Evolutionary conservation across 1,284 basidiomycete species (phyloP).

Genomic region (Ustilago cynodontis): DNA sequence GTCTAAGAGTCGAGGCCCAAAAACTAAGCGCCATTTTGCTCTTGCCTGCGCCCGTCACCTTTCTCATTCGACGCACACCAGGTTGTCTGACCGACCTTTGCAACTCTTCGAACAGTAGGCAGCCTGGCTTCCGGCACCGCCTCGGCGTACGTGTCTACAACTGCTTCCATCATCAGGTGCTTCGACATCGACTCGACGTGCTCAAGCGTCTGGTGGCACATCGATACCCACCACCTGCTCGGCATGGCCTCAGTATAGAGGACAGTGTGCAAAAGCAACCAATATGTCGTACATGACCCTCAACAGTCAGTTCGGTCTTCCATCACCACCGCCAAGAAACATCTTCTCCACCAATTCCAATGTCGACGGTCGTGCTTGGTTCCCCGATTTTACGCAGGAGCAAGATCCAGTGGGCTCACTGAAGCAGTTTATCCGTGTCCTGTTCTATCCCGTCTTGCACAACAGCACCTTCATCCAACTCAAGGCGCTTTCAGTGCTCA

Average conservation of each 20-base stretch:
- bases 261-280: background rate
- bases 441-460: slow-evolving; percentile 26
- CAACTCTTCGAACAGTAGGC: too few species aligned
- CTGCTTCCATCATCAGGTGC: too few species aligned
- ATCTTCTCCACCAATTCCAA: slow-evolving; percentile 27
- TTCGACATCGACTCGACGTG: background rate
- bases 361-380: slow-evolving; percentile 27
- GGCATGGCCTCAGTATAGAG: slow-evolving; percentile 1
- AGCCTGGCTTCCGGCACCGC: too few species aligned
- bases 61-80: background rate
- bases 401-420: slow-evolving; percentile 20
- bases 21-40: background rate
- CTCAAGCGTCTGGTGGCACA: background rate
- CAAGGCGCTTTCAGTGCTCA: slow-evolving; percentile 32
- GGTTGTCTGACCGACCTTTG: too few species aligned
- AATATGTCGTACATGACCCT: slow-evolving; percentile 34
- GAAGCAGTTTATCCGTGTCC: slow-evolving; percentile 18
- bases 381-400: slow-evolving; percentile 34
- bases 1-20: background rate
- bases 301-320: slow-evolving; percentile 23
- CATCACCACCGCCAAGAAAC: slow-evolving; percentile 21
- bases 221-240: background rate
- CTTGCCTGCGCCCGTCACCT: background rate
- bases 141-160: too few species aligned
- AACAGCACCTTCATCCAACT: slow-evolving; percentile 33